These are phyloP conservation scores for Alternaria tenuissima DNA, from an alignment of 2,329 filamentous ascomycete species.

Conservation along the genomic window DNA sequence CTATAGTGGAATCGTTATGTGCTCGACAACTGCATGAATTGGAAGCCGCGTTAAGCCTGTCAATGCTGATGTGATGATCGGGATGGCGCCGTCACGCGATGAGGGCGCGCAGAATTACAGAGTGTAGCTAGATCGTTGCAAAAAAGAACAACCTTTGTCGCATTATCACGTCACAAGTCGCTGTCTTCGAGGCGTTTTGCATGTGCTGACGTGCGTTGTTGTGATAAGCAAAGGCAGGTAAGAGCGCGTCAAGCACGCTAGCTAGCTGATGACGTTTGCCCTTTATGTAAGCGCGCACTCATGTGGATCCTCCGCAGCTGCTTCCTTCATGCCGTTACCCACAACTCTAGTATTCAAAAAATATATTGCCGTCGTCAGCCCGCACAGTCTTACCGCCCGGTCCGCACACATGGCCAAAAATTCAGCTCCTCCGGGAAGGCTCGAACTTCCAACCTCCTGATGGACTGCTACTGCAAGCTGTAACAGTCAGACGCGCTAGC, in stretches of 20 bases:
- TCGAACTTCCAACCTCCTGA: slow-evolving; percentile 48
- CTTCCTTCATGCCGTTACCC: neutral
- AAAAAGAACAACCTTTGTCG: neutral
- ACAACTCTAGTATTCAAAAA: slow-evolving; percentile 4
- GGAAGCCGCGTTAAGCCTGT: neutral
- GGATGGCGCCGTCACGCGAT: neutral
- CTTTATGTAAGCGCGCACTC: neutral
- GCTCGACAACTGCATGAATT: neutral
- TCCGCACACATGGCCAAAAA: neutral
- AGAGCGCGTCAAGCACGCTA: neutral
- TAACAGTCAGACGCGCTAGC: slow-evolving; percentile 71
- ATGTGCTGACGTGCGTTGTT: neutral
- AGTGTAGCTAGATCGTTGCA: neutral
- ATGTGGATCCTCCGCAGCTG: neutral
- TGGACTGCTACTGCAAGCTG: slow-evolving; percentile 20
- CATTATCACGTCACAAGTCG: neutral
- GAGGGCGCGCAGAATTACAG: neutral
- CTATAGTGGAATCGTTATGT: neutral
- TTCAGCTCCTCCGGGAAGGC: slow-evolving; percentile 41
- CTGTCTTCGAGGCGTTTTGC: neutral
- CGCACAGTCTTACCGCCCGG: neutral
- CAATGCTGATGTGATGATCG: neutral
- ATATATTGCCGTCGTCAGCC: neutral
- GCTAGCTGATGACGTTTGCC: neutral
- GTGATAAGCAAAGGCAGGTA: neutral